A percentile compares a stretch with the other conserved stretches of the same genome.
phyloP scores from a whole-genome alignment of 192 early-diverging fungal genomes.

The Backusella liffmaniae region DNA sequence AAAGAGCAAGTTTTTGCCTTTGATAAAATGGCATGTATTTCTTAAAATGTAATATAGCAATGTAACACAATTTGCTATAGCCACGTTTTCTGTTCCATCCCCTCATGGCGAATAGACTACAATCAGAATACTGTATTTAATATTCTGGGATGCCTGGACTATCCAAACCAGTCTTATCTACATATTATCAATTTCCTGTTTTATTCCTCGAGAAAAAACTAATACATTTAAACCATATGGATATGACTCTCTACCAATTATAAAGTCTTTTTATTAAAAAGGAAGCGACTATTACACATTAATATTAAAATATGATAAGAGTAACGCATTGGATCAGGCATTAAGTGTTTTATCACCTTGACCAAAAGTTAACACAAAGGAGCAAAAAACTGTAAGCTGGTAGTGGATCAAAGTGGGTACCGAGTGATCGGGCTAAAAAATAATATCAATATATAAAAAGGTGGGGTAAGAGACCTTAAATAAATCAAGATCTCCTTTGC shows the following conservation, averaged over 20 bases:
- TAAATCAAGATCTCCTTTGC: not conserved
- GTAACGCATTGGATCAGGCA: not conserved
- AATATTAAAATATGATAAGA: not conserved
- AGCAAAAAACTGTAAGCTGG: not conserved
- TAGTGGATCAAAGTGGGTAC: not conserved
- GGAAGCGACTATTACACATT: not conserved
- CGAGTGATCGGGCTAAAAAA: not conserved
- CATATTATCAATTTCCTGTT: conserved; percentile 5
- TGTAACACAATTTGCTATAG: not conserved
- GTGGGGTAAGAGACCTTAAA: not conserved
- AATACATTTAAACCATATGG: not conserved
- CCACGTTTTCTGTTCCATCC: not conserved
- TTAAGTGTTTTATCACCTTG: not conserved
- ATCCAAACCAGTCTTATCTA: conserved; percentile 5
- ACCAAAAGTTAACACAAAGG: not conserved
- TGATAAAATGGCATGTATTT: not conserved
- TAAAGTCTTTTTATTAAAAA: not conserved
- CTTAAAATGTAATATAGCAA: not conserved
- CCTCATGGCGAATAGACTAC: not conserved
- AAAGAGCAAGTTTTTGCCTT: not conserved
- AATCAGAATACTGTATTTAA: not conserved
- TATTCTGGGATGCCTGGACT: not conserved
- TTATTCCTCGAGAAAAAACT: not conserved
- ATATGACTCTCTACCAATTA: not conserved
- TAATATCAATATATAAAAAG: not conserved